Evolutionary conservation across 768 basidiomycete species (phyloP).

Genomic region (Chalciporus pseudorubinellus): DNA sequence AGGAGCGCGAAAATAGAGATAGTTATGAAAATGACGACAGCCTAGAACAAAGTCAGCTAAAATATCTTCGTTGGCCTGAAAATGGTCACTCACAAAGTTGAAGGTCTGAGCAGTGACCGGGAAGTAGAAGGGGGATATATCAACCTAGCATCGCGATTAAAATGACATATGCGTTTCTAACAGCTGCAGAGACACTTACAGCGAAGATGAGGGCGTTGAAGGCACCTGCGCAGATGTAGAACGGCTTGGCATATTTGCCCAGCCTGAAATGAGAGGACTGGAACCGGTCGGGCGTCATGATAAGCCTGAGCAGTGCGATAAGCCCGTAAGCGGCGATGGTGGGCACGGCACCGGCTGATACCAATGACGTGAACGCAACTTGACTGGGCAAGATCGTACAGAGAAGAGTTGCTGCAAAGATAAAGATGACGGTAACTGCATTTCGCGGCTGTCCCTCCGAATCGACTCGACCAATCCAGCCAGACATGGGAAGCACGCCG

Average conservation of each 20-base stretch:
- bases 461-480: slow-evolving; percentile 80
- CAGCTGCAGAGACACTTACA: slow-evolving; percentile 41
- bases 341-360: slow-evolving; percentile 83
- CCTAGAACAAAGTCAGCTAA: slow-evolving; percentile 41
- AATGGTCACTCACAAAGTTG: slow-evolving; percentile 68
- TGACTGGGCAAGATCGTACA: slow-evolving; percentile 88
- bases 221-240: slow-evolving; percentile 63
- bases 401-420: slow-evolving; percentile 72
- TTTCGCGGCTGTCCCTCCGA: slow-evolving; percentile 71
- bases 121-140: slow-evolving; percentile 86
- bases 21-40: slow-evolving; percentile 72
- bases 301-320: slow-evolving; percentile 71
- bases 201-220: slow-evolving; percentile 78
- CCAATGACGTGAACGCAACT: slow-evolving; percentile 88
- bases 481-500: slow-evolving; percentile 79
- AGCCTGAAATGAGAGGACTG: slow-evolving; percentile 69
- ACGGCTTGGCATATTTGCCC: slow-evolving; percentile 61
- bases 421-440: slow-evolving; percentile 83
- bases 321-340: slow-evolving; percentile 88
- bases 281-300: slow-evolving; percentile 77
- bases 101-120: slow-evolving; percentile 74
- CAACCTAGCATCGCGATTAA: slow-evolving; percentile 47
- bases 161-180: not conserved
- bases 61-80: not conserved
- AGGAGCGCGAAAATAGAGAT: slow-evolving; percentile 76